These are phyloP conservation scores for Knufia petricola DNA, from an alignment of 2,329 filamentous ascomycete species.

Conservation along the genomic window DNA sequence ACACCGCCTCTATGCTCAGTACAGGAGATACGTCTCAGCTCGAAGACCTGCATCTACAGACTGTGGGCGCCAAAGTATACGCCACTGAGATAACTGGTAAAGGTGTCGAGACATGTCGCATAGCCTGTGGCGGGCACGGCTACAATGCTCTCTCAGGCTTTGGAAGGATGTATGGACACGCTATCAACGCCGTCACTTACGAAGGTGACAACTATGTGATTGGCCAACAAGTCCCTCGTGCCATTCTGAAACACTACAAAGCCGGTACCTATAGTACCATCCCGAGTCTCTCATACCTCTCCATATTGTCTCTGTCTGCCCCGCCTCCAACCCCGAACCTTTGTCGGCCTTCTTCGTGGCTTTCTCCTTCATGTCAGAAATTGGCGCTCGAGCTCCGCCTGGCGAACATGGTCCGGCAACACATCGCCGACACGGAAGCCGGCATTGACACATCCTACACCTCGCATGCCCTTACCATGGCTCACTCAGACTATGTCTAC, in stretches of 20 bases:
- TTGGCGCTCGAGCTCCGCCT: conserved; percentile 20
- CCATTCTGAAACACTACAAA: conserved; percentile 23
- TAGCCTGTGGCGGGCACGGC: conserved; percentile 19
- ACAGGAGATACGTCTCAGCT: conserved; percentile 20
- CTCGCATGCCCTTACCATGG: conserved; percentile 23
- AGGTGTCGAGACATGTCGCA: conserved; percentile 21
- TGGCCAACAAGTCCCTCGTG: conserved; percentile 29
- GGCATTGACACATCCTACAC: conserved; percentile 23
- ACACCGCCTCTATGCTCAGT: conserved; percentile 16
- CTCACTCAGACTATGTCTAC: conserved; percentile 22
- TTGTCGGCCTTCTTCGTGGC: conserved; percentile 4
- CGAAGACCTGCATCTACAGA: conserved; percentile 23
- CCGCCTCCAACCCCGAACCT: background rate
- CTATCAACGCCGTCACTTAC: conserved; percentile 23
- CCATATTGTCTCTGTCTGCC: conserved; percentile 11
- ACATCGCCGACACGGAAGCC: conserved; percentile 18
- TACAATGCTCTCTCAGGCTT: conserved; percentile 14
- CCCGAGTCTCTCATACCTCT: conserved; percentile 20
- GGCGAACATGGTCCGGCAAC: conserved; percentile 16
- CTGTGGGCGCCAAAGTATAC: conserved; percentile 21
- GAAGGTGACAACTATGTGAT: conserved; percentile 36
- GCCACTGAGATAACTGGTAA: conserved; percentile 19
- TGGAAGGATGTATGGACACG: conserved; percentile 15
- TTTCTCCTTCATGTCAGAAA: conserved; percentile 13
- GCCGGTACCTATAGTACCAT: conserved; percentile 18